Conservation (phyloP, 148 eudicot species). For the Tetragonia tetragonoides region DNA sequence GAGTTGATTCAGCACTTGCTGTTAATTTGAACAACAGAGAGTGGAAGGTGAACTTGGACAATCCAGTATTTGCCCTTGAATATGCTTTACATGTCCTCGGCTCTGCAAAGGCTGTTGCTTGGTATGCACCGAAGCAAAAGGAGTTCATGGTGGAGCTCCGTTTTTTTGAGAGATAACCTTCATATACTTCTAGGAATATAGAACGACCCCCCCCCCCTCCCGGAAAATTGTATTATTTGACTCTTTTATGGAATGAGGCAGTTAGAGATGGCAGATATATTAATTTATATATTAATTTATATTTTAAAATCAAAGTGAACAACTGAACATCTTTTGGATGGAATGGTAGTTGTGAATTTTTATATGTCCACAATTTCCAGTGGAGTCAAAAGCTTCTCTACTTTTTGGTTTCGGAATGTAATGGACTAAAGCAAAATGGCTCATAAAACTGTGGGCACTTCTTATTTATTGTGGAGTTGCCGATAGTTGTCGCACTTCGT, state of each 20-base stretch:
- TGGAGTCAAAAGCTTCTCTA: too few relatives aligned
- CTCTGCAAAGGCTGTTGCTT: slow-evolving; percentile 83
- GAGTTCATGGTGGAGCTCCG: slow-evolving; percentile 92
- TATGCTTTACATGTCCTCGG: slow-evolving; percentile 81
- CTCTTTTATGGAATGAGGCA: background rate
- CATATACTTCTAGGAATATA: background rate
- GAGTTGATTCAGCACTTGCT: slow-evolving; percentile 63
- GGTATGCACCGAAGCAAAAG: slow-evolving; percentile 77
- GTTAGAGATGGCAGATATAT: background rate
- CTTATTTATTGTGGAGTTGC: too few relatives aligned
- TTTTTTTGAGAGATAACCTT: slow-evolving; percentile 59
- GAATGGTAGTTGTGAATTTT: background rate
- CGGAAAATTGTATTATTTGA: background rate
- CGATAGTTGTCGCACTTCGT: too few relatives aligned
- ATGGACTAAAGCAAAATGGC: too few relatives aligned
- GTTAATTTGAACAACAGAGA: slow-evolving; percentile 44
- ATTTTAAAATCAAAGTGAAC: background rate
- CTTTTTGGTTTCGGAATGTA: too few relatives aligned
- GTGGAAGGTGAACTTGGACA: slow-evolving; percentile 42
- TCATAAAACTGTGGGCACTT: too few relatives aligned
- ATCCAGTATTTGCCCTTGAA: slow-evolving; percentile 77
- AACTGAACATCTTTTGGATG: background rate
- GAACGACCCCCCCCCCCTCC: background rate
- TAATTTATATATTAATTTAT: background rate
- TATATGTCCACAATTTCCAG: too few relatives aligned